Evolutionary conservation across 2,329 filamentous ascomycete genomes (phyloP), one percentile per base, ranked within the genome.

Genomic region (Xylaria sp.): DNA sequence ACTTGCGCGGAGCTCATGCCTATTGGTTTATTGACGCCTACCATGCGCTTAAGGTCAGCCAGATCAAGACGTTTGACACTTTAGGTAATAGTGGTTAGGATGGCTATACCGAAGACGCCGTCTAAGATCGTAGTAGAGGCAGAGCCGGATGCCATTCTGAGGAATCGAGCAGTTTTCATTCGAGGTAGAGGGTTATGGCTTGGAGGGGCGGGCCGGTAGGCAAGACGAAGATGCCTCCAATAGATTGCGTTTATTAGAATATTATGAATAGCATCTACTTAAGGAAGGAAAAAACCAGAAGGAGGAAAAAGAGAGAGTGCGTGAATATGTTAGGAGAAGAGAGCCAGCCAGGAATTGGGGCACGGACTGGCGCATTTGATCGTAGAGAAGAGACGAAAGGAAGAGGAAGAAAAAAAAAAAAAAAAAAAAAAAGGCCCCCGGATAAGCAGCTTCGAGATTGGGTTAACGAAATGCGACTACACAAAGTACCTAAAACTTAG

Each of bases 1-100:
- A 97, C 92, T 80, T 97, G 93, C 59, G 94, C 94, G 39, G 95
- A 98, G 78, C 92, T 93, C 76, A 95, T 88, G 75, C 90, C 92
- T 76, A 90, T 85, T 32, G 96, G 96, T 82, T 99, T 99, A 83
- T 97, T 93, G 81, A 99, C 92, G 51, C 69, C 72, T 73, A 42
- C 12, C 8, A 42, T 45, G 39, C 17, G 21, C 45, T 21, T 21
- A 14, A 60, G 53, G 47, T 71, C 39, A 73, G 68, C 62, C n/a
- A 53, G 32, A 32, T 30, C 19, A 27, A 59, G 30, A 61, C 19
- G 3, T n/a, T 19, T 34, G 7, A 2, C 14, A 50, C 47, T 36
- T 4, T 30, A 19, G 7, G n/a, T 17, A 12, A 32, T 27, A 30
- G 34, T 9, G 8, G 36, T n/a, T 0, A 36, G 76, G 82, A 77